A percentile compares a stretch with the other conserved stretches of the same genome.
Conservation (phyloP, 169 alveolate species). For the Plasmodium malariae region DNA sequence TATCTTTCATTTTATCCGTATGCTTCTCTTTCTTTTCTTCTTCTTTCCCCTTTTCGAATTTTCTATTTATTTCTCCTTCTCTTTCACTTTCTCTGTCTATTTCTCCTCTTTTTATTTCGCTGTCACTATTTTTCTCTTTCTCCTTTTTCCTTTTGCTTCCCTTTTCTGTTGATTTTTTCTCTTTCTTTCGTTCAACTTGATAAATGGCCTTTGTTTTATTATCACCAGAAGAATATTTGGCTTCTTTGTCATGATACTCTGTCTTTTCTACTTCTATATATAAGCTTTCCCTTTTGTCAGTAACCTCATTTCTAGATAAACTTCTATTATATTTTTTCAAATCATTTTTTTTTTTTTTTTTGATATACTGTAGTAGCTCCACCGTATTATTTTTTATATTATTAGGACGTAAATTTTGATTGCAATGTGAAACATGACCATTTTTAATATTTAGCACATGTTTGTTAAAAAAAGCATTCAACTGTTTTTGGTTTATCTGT, state of each 20-base stretch:
- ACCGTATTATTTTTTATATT: not conserved
- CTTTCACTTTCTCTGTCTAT: not conserved
- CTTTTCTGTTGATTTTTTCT: not conserved
- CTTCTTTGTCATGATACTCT: not conserved
- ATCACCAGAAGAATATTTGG: not conserved
- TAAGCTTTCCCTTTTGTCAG: not conserved
- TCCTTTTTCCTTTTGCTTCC: conserved; percentile 3
- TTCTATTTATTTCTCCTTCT: not conserved
- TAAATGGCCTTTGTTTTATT: not conserved
- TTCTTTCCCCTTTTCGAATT: not conserved
- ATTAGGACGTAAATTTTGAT: not conserved
- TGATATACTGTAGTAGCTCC: not conserved
- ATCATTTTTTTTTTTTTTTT: not conserved
- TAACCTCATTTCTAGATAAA: not conserved
- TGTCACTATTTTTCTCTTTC: not conserved
- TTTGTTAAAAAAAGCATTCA: conserved; percentile 25
- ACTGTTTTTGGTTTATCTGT: conserved; percentile 21
- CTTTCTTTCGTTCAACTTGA: not conserved
- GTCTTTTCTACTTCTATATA: not conserved
- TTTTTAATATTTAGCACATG: conserved; percentile 6
- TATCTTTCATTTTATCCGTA: not conserved
- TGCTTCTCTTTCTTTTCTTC: not conserved
- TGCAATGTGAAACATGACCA: not conserved
- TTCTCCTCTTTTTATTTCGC: not conserved
- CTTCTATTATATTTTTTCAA: not conserved